phyloP scores from a whole-genome alignment of 202 grass and related monocot species.

The Schoenoplectus triqueter region DNA sequence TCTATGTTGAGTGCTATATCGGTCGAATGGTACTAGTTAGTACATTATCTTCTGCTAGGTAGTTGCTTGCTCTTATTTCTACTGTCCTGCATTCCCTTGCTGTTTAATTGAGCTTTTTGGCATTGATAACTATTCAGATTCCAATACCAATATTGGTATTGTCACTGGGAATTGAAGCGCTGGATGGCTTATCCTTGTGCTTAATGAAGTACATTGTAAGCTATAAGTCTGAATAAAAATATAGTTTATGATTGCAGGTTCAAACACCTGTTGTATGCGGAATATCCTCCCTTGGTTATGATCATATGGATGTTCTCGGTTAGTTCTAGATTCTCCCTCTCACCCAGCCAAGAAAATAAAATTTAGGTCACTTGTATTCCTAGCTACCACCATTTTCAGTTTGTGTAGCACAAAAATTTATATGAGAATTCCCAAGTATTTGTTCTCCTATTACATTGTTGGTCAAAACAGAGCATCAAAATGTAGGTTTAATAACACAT shows the following conservation, averaged over 20 bases:
- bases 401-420: neutral
- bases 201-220: neutral
- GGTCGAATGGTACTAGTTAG: neutral
- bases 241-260: conserved; percentile 57
- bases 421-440: conserved; percentile 18
- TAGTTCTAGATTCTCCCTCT: conserved; percentile 45
- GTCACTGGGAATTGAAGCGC: too few relatives aligned
- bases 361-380: neutral
- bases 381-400: neutral
- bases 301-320: conserved; percentile 99
- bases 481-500: neutral
- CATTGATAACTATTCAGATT: neutral
- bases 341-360: neutral
- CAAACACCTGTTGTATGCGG: conserved; percentile 77
- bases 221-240: neutral
- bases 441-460: neutral
- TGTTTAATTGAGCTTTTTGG: conserved; percentile 14
- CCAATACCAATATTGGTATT: neutral
- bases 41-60: conserved; percentile 6
- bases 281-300: conserved; percentile 89
- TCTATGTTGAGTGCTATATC: conserved; percentile 2
- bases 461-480: neutral
- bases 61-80: conserved; percentile 3
- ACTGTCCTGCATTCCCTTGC: neutral
- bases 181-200: too few relatives aligned